Evolutionary conservation across 2,329 filamentous ascomycete genomes (phyloP).

Genomic region (Ceratocystis eucalypticola): DNA sequence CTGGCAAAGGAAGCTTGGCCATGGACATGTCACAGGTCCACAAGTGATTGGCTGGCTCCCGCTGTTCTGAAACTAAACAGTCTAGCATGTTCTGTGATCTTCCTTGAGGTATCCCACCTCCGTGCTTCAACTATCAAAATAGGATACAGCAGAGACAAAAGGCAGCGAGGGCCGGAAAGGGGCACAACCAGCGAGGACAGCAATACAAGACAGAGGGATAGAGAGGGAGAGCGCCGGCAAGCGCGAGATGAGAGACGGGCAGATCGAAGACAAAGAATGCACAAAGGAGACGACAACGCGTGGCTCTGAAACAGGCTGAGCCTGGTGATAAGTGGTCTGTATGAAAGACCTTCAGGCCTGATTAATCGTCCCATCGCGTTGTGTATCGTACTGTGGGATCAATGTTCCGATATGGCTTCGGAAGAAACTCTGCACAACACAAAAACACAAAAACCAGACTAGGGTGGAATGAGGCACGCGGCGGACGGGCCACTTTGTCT

Average conservation of each 20-base stretch:
- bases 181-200: not conserved
- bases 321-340: not conserved
- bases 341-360: not conserved
- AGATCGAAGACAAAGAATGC: not conserved
- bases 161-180: not conserved
- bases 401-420: not conserved
- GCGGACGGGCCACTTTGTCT: not conserved
- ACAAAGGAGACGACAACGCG: not conserved
- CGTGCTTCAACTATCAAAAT: not conserved
- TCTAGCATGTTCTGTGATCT: not conserved
- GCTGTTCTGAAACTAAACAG: not conserved
- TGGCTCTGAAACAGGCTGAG: not conserved
- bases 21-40: not conserved
- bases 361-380: not conserved
- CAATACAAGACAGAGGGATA: not conserved
- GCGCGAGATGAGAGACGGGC: not conserved
- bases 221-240: not conserved
- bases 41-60: not conserved
- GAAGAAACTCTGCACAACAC: not conserved
- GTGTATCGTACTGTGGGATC: not conserved
- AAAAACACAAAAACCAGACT: not conserved
- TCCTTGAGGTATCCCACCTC: not conserved
- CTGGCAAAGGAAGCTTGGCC: not conserved
- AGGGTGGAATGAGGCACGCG: no score
- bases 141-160: not conserved